phyloP scores from a whole-genome alignment of 2,329 filamentous ascomycete species.

The Fusarium subtropicale region DNA sequence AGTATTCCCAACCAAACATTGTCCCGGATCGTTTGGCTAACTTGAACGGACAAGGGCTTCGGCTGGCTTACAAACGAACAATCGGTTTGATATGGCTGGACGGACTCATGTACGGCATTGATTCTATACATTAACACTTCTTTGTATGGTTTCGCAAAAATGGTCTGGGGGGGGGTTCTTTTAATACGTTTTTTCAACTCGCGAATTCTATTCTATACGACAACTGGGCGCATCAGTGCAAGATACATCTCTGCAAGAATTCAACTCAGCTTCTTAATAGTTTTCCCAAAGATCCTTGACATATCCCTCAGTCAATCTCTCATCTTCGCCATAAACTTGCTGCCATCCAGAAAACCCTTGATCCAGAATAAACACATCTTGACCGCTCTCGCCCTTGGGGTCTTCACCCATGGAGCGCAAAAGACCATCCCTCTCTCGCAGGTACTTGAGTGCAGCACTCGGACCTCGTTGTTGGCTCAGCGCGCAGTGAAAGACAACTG shows the following conservation, averaged over 20 bases:
- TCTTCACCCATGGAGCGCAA: conserved; percentile 50
- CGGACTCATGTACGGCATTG: neutral
- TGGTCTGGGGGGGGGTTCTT: neutral
- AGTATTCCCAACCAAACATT: neutral
- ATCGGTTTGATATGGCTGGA: neutral
- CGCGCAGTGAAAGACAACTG: conserved; percentile 94
- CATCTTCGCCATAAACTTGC: conserved; percentile 81
- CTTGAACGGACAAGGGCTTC: neutral
- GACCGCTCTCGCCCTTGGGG: conserved; percentile 67
- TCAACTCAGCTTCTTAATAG: conserved; percentile 50
- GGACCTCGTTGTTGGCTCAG: conserved; percentile 92
- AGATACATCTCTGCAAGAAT: too few relatives aligned
- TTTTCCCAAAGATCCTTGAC: conserved; percentile 85
- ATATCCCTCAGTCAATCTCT: conserved; percentile 84
- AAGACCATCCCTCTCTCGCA: conserved; percentile 73
- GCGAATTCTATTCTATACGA: neutral
- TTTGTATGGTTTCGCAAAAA: neutral
- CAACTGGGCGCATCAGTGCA: neutral
- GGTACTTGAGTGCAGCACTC: conserved; percentile 81
- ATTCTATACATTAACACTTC: neutral
- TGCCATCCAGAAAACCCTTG: conserved; percentile 92
- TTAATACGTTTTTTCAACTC: neutral
- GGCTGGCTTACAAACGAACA: neutral
- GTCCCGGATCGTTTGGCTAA: neutral
- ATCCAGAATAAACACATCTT: conserved; percentile 85